Percentiles rank a stretch among this genome's conserved stretches.
phyloP scores from a whole-genome alignment of 257 asterid genomes.

The Salvia miltiorrhiza region DNA sequence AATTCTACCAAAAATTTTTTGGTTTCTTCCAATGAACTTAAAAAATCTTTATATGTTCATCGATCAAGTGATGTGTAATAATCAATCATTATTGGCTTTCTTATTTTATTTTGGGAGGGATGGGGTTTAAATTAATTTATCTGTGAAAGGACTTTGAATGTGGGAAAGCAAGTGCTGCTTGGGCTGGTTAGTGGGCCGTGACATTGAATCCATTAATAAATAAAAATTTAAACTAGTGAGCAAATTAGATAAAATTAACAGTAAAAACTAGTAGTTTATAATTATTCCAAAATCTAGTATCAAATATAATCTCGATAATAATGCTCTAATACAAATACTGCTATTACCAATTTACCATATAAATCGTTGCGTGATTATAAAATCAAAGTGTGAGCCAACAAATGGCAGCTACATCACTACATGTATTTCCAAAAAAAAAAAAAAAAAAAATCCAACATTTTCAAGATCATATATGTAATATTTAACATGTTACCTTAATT shows the following conservation, averaged over 20 bases:
- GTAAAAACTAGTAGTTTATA: too few species aligned
- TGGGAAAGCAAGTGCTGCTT: not conserved
- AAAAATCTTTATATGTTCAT: not conserved
- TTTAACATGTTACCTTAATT: not conserved
- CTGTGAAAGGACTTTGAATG: not conserved
- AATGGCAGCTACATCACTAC: not conserved
- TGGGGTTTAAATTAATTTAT: not conserved
- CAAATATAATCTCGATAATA: too few species aligned
- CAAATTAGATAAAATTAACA: not conserved
- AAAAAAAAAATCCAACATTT: not conserved
- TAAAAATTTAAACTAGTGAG: not conserved
- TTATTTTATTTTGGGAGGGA: not conserved
- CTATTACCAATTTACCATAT: too few species aligned
- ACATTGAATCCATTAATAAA: not conserved
- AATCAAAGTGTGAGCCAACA: not conserved
- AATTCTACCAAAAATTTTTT: too few species aligned
- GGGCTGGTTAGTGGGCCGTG: slow-evolving; percentile 14
- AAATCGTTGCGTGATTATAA: too few species aligned
- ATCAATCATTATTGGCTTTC: not conserved
- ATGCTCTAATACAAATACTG: too few species aligned
- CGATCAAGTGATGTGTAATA: not conserved
- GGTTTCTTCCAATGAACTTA: too few species aligned
- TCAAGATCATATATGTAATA: not conserved
- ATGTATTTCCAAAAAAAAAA: not conserved
- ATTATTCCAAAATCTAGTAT: too few species aligned